Evolutionary conservation across 2,329 filamentous ascomycete species (phyloP).

Genomic region (Seiridium cupressi): DNA sequence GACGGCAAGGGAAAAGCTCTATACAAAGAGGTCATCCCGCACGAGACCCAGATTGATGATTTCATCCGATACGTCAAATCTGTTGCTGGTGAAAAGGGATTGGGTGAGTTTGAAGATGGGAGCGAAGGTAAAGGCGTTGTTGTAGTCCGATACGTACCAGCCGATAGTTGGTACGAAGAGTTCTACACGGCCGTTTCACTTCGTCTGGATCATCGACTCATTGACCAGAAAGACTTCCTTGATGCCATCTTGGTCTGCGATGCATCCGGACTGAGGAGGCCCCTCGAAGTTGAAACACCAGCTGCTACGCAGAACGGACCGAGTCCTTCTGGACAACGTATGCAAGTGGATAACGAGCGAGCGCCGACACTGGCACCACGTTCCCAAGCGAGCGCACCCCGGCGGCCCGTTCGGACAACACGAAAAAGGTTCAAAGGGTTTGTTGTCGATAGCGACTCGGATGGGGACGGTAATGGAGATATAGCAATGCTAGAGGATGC

Average conservation of each 20-base stretch:
- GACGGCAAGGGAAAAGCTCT: constrained; percentile 82
- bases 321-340: constrained; percentile 9
- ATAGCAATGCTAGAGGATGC: constrained; percentile 30
- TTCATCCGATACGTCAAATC: constrained; percentile 75
- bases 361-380: constrained; percentile 9
- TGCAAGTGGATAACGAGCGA: constrained; percentile 24
- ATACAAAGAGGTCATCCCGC: constrained; percentile 58
- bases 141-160: constrained; percentile 69
- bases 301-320: constrained; percentile 23
- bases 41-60: constrained; percentile 68
- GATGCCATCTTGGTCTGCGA: constrained; percentile 85
- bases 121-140: constrained; percentile 71
- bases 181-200: constrained; percentile 70
- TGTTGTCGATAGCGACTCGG: constrained; percentile 29
- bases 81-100: constrained; percentile 70
- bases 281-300: constrained; percentile 54
- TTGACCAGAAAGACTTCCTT: constrained; percentile 88
- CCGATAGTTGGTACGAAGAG: constrained; percentile 65
- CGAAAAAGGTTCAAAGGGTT: constrained; percentile 72
- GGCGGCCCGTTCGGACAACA: constrained; percentile 36
- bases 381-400: constrained; percentile 14
- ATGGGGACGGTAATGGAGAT: constrained; percentile 31
- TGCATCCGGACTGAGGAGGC: constrained; percentile 66
- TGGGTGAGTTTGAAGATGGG: constrained; percentile 62
- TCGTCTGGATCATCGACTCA: constrained; percentile 74